These are phyloP conservation scores for Sporisorium graminicola DNA, from an alignment of 1,284 basidiomycete genomes.

Conservation along the genomic window DNA sequence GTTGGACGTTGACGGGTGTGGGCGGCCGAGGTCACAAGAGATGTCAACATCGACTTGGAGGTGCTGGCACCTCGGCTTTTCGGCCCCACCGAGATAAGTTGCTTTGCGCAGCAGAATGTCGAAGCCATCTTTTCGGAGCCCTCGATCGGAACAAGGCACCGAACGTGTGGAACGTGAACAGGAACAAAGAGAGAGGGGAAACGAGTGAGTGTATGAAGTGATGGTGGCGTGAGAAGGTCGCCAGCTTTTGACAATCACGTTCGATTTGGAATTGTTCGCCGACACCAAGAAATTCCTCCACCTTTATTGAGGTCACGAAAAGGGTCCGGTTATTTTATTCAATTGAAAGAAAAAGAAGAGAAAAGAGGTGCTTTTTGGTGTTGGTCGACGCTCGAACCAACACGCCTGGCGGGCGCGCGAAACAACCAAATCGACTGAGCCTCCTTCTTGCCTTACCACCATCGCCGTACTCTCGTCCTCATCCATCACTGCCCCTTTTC, in stretches of 20 bases:
- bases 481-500: not conserved
- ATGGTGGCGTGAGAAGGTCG: conserved; percentile 5
- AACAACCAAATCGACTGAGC: not conserved
- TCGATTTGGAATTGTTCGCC: not conserved
- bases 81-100: conserved; percentile 20
- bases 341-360: not conserved
- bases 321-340: not conserved
- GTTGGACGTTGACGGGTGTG: not conserved
- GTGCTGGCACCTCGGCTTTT: conserved; percentile 23
- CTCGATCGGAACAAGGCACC: not conserved
- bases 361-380: not conserved
- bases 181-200: not conserved
- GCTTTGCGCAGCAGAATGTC: not conserved
- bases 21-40: not conserved
- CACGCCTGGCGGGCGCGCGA: not conserved
- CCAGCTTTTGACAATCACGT: not conserved
- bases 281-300: conserved; percentile 13
- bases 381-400: conserved; percentile 3
- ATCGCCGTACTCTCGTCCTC: not conserved
- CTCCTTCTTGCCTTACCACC: not conserved
- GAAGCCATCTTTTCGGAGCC: conserved; percentile 15
- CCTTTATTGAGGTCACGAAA: not conserved
- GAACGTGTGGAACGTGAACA: not conserved
- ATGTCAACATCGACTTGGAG: conserved; percentile 17
- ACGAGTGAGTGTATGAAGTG: not conserved